phyloP scores from a whole-genome alignment of 306 rosid species.

The Erythrophleum fordii region DNA sequence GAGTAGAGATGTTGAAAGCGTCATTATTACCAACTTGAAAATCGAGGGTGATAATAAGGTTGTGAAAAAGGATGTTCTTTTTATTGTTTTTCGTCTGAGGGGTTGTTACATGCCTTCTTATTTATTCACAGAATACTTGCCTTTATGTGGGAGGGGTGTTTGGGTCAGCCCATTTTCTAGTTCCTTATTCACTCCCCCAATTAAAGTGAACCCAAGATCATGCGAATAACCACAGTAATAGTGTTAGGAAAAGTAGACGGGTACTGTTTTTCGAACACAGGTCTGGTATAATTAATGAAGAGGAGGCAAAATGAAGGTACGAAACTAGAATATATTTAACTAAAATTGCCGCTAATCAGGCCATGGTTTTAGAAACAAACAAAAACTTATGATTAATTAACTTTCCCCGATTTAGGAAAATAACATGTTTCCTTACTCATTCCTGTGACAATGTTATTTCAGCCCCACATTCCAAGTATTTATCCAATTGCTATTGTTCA shows the following conservation, averaged over 20 bases:
- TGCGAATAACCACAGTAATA: neutral
- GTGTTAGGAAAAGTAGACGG: neutral
- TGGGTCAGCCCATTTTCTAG: neutral
- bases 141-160: too few species aligned
- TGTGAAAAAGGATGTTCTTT: neutral
- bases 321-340: neutral
- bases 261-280: neutral
- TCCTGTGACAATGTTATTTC: neutral
- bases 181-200: too few species aligned
- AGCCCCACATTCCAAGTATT: slow-evolving; percentile 10
- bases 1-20: neutral
- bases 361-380: neutral
- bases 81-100: neutral
- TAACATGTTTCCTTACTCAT: neutral
- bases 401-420: neutral
- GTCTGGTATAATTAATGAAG: neutral
- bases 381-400: neutral
- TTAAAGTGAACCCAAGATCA: neutral
- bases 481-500: neutral
- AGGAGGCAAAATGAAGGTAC: neutral
- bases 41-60: neutral
- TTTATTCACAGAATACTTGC: too few species aligned
- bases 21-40: slow-evolving; percentile 28
- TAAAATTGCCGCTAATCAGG: neutral
- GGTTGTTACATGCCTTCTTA: neutral